These are phyloP conservation scores for Podila epigama DNA, from an alignment of 192 early-diverging fungal genomes.

Conservation along the genomic window DNA sequence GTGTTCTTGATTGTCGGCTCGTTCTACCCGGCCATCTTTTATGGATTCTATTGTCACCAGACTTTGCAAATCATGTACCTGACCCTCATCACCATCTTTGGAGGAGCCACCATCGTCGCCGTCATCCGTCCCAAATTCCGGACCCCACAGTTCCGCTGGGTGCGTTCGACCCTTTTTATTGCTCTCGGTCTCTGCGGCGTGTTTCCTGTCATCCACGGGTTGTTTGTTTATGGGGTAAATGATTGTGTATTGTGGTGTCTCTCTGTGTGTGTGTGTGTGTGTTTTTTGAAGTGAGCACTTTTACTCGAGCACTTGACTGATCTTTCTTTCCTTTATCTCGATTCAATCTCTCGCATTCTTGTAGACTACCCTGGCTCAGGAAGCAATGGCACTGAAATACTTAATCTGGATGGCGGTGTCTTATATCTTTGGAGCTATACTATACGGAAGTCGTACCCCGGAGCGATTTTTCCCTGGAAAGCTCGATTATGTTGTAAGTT, in stretches of 20 bases:
- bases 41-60: slow-evolving; percentile 59
- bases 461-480: slow-evolving; percentile 86
- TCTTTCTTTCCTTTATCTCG: neutral
- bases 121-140: slow-evolving; percentile 71
- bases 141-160: slow-evolving; percentile 76
- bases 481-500: slow-evolving; percentile 78
- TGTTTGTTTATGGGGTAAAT: slow-evolving; percentile 73
- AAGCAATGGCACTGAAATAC: slow-evolving; percentile 68
- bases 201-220: slow-evolving; percentile 74
- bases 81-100: slow-evolving; percentile 66
- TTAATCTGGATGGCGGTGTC: slow-evolving; percentile 75
- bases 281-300: neutral
- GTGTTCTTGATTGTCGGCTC: slow-evolving; percentile 79
- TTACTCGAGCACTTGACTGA: neutral
- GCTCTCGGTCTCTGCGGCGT: slow-evolving; percentile 80
- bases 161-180: slow-evolving; percentile 82
- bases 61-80: slow-evolving; percentile 62
- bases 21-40: slow-evolving; percentile 59
- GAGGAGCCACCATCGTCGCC: slow-evolving; percentile 65
- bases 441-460: slow-evolving; percentile 88
- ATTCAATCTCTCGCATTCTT: neutral
- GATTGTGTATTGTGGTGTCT: no score
- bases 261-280: neutral
- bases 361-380: slow-evolving; percentile 38
- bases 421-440: slow-evolving; percentile 84